phyloP scores from a whole-genome alignment of 2,329 filamentous ascomycete genomes.

The Madurella fahalii region DNA sequence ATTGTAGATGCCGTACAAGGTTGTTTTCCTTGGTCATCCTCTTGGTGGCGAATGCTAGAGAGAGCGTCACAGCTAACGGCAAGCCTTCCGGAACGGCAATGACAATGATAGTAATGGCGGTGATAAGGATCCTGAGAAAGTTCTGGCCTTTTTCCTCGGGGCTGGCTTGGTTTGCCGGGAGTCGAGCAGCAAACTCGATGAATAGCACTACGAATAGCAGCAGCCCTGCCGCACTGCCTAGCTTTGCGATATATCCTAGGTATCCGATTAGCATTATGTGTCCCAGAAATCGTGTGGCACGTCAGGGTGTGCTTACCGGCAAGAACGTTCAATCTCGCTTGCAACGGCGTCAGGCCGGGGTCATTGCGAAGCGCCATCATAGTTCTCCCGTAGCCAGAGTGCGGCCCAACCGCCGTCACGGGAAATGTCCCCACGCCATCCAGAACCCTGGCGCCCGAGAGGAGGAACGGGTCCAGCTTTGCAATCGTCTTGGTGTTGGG shows the following conservation, averaged over 20 bases:
- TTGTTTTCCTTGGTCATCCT: conserved; percentile 68
- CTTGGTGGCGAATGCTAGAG: conserved; percentile 63
- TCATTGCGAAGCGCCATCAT: conserved; percentile 53
- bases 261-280: neutral
- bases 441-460: conserved; percentile 52
- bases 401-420: conserved; percentile 52
- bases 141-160: conserved; percentile 54
- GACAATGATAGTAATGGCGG: conserved; percentile 61
- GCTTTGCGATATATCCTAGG: conserved; percentile 35
- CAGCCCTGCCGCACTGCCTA: conserved; percentile 62
- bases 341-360: conserved; percentile 50
- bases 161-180: conserved; percentile 47
- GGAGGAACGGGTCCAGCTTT: conserved; percentile 56
- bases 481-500: conserved; percentile 27
- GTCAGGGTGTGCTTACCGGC: conserved; percentile 30
- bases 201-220: conserved; percentile 73
- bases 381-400: conserved; percentile 52
- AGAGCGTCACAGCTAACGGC: conserved; percentile 63
- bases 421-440: conserved; percentile 53
- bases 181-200: conserved; percentile 67
- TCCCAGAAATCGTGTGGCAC: neutral
- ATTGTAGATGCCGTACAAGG: conserved; percentile 61
- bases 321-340: conserved; percentile 47
- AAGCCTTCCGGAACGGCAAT: conserved; percentile 65
- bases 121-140: conserved; percentile 60